These are phyloP conservation scores for Inga oerstediana DNA, from an alignment of 306 rosid genomes.

Conservation along the genomic window DNA sequence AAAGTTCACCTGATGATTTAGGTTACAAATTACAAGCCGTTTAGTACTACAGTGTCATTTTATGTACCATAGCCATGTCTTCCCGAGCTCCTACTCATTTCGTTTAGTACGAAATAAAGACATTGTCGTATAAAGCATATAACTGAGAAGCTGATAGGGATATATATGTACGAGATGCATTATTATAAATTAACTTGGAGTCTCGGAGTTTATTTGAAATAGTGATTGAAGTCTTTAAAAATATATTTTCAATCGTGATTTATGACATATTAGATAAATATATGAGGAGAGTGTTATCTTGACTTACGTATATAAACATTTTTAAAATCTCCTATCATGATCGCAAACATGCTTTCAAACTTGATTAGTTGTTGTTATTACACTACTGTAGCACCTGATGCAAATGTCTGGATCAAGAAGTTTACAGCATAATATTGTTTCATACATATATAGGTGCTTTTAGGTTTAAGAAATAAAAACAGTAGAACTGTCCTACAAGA, in stretches of 20 bases:
- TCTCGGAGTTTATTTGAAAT: not conserved
- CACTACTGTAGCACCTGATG: not conserved
- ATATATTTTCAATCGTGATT: too few relatives aligned
- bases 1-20: slow-evolving; percentile 37
- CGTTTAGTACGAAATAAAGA: not conserved
- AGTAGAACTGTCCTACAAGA: not conserved
- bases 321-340: too few relatives aligned
- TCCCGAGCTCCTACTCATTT: not conserved
- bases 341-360: not conserved
- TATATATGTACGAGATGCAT: not conserved
- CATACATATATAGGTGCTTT: not conserved
- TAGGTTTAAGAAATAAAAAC: not conserved
- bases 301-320: too few relatives aligned
- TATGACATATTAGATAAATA: too few relatives aligned
- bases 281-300: too few relatives aligned
- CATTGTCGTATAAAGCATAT: not conserved
- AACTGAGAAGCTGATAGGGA: not conserved
- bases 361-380: not conserved
- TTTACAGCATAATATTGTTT: not conserved
- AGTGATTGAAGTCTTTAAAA: too few relatives aligned
- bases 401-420: slow-evolving; percentile 8
- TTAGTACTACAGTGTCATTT: slow-evolving; percentile 31
- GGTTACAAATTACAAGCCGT: slow-evolving; percentile 28
- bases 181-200: not conserved
- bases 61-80: slow-evolving; percentile 10